Percentiles rank a stretch among this genome's conserved stretches.
Evolutionary conservation across 1,284 basidiomycete species (phyloP).

Genomic region (Schizopora paradoxa): DNA sequence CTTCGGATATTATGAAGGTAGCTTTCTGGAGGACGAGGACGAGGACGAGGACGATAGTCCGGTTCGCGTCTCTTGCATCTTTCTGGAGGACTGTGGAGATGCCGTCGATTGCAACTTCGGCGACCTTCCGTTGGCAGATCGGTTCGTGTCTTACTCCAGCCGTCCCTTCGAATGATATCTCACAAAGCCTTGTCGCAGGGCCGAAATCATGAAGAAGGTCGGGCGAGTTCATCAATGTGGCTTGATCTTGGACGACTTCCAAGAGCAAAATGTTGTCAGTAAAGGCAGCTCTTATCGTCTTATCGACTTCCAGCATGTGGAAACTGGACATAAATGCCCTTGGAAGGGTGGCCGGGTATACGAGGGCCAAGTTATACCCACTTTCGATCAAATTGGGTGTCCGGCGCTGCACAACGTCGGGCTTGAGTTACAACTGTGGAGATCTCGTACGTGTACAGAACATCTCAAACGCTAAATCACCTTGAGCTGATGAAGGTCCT

Average conservation of each 20-base stretch:
- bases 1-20: not conserved
- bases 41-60: too few species aligned
- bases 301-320: not conserved
- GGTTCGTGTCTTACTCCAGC: not conserved
- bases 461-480: not conserved
- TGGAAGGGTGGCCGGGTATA: not conserved
- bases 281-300: not conserved
- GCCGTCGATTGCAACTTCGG: not conserved
- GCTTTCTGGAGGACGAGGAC: too few species aligned
- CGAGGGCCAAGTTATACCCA: not conserved
- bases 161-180: too few species aligned
- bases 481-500: too few species aligned
- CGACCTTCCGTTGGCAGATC: not conserved
- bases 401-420: not conserved
- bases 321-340: not conserved
- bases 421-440: not conserved
- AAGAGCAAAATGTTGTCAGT: not conserved
- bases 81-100: not conserved
- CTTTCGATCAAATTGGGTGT: not conserved
- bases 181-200: not conserved
- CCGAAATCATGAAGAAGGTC: not conserved
- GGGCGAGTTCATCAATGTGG: not conserved
- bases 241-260: not conserved
- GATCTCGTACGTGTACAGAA: not conserved
- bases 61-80: not conserved